Percentiles rank a stretch among this genome's conserved stretches.
Conservation (phyloP, 257 asterid species). For the Echites panduratus region DNA sequence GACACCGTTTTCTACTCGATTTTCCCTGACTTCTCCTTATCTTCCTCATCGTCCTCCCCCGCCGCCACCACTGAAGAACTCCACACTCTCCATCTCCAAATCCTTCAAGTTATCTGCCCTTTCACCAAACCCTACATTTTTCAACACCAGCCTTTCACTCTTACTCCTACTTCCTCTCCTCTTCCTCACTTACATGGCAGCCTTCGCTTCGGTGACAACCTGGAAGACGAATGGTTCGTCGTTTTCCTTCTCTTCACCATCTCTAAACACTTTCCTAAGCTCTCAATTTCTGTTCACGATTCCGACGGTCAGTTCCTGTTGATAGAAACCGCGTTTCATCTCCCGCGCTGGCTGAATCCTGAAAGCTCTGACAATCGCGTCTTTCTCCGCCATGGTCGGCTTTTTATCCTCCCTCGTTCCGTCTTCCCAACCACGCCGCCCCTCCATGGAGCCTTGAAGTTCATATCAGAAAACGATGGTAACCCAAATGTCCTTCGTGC, state of each 20-base stretch:
- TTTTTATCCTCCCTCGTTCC: slow-evolving; percentile 54
- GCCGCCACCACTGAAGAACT: slow-evolving; percentile 32
- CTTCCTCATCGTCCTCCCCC: slow-evolving; percentile 18
- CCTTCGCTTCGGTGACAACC: slow-evolving; percentile 80
- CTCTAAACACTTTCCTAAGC: slow-evolving; percentile 44
- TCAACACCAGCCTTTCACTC: slow-evolving; percentile 81
- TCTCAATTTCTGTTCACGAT: slow-evolving; percentile 71
- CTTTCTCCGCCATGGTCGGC: slow-evolving; percentile 61
- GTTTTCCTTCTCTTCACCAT: slow-evolving; percentile 61
- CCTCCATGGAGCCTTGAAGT: slow-evolving; percentile 39
- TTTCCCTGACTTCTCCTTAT: slow-evolving; percentile 48
- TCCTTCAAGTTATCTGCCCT: slow-evolving; percentile 47
- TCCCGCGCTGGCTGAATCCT: slow-evolving; percentile 84
- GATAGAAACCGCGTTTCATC: slow-evolving; percentile 79
- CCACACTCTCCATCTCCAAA: slow-evolving; percentile 63
- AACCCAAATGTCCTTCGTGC: slow-evolving; percentile 19
- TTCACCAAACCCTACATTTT: slow-evolving; percentile 51
- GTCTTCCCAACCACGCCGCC: slow-evolving; percentile 38
- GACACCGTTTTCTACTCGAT: slow-evolving; percentile 77
- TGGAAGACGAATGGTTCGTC: slow-evolving; percentile 96
- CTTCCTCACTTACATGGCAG: slow-evolving; percentile 73
- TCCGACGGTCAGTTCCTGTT: slow-evolving; percentile 80
- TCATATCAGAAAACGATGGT: slow-evolving; percentile 19
- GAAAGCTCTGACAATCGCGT: slow-evolving; percentile 71
- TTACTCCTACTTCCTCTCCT: slow-evolving; percentile 32